phyloP scores from a whole-genome alignment of 2,329 filamentous ascomycete species.

The Arthrinium puccinioides region DNA sequence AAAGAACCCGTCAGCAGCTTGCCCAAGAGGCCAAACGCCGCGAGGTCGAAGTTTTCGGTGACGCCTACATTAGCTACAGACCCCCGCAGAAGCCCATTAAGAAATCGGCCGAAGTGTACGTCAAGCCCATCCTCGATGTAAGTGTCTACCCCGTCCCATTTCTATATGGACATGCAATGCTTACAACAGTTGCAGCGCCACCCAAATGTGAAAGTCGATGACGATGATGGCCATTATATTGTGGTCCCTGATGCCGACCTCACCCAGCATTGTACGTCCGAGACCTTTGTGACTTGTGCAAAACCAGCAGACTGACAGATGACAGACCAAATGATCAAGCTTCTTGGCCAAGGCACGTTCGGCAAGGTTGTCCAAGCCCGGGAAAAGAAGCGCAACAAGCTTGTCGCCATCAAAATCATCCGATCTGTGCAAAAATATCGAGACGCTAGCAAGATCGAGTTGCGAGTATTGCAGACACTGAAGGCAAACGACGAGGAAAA shows the following conservation, averaged over 20 bases:
- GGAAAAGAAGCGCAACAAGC: slow-evolving; percentile 68
- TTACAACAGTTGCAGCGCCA: slow-evolving; percentile 15
- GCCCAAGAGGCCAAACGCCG: slow-evolving; percentile 76
- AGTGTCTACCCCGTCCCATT: slow-evolving; percentile 24
- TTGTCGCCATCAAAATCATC: slow-evolving; percentile 95
- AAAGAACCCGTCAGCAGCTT: slow-evolving; percentile 70
- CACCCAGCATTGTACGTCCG: slow-evolving; percentile 76
- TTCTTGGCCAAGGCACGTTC: slow-evolving; percentile 95
- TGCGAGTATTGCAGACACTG: slow-evolving; percentile 85
- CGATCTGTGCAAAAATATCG: slow-evolving; percentile 97
- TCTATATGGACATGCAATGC: slow-evolving; percentile 5
- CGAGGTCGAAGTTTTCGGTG: slow-evolving; percentile 62
- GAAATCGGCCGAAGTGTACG: slow-evolving; percentile 75
- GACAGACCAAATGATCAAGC: slow-evolving; percentile 76
- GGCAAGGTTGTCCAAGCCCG: slow-evolving; percentile 94
- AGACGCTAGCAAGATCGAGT: slow-evolving; percentile 89
- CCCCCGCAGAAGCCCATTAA: slow-evolving; percentile 83
- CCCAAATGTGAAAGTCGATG: slow-evolving; percentile 72
- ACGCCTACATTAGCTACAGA: slow-evolving; percentile 71
- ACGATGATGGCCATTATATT: slow-evolving; percentile 96
- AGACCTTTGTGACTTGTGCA: background rate
- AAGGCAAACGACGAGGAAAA: slow-evolving; percentile 88
- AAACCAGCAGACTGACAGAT: slow-evolving; percentile 10
- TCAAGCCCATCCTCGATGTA: slow-evolving; percentile 57
- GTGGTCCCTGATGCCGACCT: slow-evolving; percentile 80